Percentiles rank a stretch among this genome's conserved stretches.
These are phyloP conservation scores for Elsinoe ampelina DNA, from an alignment of 2,329 filamentous ascomycete species.

Conservation along the genomic window DNA sequence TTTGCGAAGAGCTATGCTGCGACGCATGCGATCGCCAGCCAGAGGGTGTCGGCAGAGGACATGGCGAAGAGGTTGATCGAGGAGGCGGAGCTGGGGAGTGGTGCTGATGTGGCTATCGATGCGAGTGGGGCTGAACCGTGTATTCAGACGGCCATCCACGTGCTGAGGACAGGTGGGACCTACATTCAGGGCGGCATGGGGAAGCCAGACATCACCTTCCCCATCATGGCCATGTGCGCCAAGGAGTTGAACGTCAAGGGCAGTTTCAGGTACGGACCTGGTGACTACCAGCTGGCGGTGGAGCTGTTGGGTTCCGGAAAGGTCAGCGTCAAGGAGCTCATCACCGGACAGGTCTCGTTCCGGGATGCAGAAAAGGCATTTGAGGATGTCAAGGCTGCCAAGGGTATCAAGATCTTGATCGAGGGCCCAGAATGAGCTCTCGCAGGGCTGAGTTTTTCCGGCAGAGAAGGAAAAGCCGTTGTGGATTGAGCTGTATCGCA, in stretches of 20 bases:
- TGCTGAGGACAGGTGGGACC: conserved; percentile 58
- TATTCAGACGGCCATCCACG: conserved; percentile 66
- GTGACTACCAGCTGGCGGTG: conserved; percentile 76
- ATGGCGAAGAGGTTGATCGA: conserved; percentile 17
- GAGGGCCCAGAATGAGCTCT: conserved; percentile 24
- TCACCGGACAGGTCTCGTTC: conserved; percentile 67
- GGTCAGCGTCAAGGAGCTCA: conserved; percentile 64
- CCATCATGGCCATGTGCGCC: conserved; percentile 76
- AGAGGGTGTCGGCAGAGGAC: conserved; percentile 24
- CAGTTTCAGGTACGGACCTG: conserved; percentile 38
- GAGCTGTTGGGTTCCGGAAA: conserved; percentile 62
- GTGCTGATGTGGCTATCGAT: conserved; percentile 72
- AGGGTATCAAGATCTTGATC: conserved; percentile 57
- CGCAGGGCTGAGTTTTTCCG: not conserved
- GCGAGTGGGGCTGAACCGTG: conserved; percentile 69
- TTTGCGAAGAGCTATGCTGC: conserved; percentile 45
- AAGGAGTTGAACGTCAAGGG: conserved; percentile 80
- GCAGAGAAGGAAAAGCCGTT: not conserved
- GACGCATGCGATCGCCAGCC: conserved; percentile 21
- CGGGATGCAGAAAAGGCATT: conserved; percentile 76
- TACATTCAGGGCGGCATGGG: conserved; percentile 86
- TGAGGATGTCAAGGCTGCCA: conserved; percentile 69
- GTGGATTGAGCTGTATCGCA: conserved; percentile 4
- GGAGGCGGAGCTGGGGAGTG: conserved; percentile 28
- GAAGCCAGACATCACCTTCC: conserved; percentile 72